A percentile compares a stretch with the other conserved stretches of the same genome.
Conservation (phyloP, 768 basidiomycete species). For the Coprinopsis sp. region DNA sequence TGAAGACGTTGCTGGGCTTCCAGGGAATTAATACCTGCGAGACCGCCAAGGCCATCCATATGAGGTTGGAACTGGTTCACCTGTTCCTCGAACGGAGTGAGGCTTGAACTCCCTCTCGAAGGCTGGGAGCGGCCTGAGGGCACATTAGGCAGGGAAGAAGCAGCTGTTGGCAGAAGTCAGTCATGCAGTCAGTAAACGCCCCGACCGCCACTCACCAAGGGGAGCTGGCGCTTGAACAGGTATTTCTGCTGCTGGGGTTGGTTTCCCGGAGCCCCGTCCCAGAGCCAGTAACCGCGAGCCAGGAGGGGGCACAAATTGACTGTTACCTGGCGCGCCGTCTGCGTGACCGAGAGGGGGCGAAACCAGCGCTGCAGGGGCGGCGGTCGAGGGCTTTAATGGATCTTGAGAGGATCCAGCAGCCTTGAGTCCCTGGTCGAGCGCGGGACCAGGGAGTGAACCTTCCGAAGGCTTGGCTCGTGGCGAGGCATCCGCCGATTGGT, state of each 20-base stretch:
- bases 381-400: background rate
- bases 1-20: conserved; percentile 15
- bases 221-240: background rate
- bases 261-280: conserved; percentile 32
- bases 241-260: conserved; percentile 11
- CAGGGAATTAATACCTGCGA: conserved; percentile 8
- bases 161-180: background rate
- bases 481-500: conserved; percentile 15
- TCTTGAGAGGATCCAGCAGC: background rate
- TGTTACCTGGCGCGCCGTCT: conserved; percentile 10
- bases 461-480: background rate
- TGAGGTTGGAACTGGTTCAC: conserved; percentile 14
- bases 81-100: conserved; percentile 58
- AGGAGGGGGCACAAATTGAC: conserved; percentile 37
- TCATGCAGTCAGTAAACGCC: background rate
- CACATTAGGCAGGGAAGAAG: background rate
- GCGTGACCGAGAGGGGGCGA: conserved; percentile 10
- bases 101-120: conserved; percentile 23
- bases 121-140: background rate
- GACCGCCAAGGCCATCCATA: conserved; percentile 10
- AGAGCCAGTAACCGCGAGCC: conserved; percentile 50
- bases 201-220: background rate
- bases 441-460: background rate
- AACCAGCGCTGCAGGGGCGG: background rate
- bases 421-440: too few relatives aligned